Conservation (phyloP, 129 eudicot genomes). For the Chrysanthemum makinoi region DNA sequence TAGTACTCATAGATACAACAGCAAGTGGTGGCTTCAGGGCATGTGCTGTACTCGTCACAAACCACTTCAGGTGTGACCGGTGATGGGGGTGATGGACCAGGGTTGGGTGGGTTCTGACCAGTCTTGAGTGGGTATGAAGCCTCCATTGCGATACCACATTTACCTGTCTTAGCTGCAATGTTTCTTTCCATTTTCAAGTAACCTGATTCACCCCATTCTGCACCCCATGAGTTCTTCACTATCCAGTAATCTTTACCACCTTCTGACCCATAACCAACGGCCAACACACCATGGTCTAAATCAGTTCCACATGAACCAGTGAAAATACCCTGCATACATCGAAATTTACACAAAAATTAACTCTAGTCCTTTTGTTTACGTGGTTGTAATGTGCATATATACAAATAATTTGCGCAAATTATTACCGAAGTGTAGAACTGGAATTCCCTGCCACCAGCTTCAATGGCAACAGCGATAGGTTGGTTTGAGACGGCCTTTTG, state of each 20-base stretch:
- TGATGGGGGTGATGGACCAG: constrained; percentile 82
- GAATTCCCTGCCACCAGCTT: constrained; percentile 77
- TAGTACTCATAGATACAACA: constrained; percentile 71
- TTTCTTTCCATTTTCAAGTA: constrained; percentile 79
- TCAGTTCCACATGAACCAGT: constrained; percentile 72
- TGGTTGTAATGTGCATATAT: not conserved
- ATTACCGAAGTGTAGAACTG: constrained; percentile 77
- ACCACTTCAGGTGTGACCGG: constrained; percentile 60
- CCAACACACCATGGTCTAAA: constrained; percentile 86
- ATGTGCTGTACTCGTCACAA: constrained; percentile 70
- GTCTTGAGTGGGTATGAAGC: constrained; percentile 70
- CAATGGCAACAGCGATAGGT: constrained; percentile 89
- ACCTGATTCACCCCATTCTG: constrained; percentile 80
- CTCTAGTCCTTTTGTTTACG: not conserved
- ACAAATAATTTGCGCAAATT: too few relatives aligned
- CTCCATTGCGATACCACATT: constrained; percentile 86
- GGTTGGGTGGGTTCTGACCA: constrained; percentile 75
- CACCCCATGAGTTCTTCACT: constrained; percentile 94
- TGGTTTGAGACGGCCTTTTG: constrained; percentile 80
- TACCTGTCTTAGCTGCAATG: constrained; percentile 43
- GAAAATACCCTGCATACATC: constrained; percentile 60
- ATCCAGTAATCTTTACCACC: constrained; percentile 77
- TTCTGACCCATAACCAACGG: constrained; percentile 80
- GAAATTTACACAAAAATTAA: not conserved
- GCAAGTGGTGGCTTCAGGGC: constrained; percentile 76